These are phyloP conservation scores for Calocera cornea DNA, from an alignment of 768 basidiomycete genomes.

Conservation along the genomic window DNA sequence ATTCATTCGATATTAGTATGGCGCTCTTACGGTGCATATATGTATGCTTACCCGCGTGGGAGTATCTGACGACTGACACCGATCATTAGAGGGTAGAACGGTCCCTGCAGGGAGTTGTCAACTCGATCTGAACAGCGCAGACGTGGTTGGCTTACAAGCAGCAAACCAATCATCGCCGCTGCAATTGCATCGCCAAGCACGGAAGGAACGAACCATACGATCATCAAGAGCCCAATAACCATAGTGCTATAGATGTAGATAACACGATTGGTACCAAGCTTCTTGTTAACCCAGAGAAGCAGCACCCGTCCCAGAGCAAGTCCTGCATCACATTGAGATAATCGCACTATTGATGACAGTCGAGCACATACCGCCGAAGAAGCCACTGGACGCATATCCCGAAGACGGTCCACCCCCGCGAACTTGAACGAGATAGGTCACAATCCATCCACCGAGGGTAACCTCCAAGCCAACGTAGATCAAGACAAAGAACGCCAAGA, in stretches of 20 bases:
- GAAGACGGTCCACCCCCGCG: constrained; percentile 35
- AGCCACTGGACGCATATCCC: constrained; percentile 39
- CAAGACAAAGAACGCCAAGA: constrained; percentile 48
- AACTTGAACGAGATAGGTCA: constrained; percentile 36
- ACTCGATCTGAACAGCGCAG: neutral
- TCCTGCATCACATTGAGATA: neutral
- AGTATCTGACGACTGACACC: neutral
- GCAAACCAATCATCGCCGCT: constrained; percentile 10
- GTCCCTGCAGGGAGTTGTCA: neutral
- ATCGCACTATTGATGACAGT: neutral
- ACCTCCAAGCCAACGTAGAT: constrained; percentile 62
- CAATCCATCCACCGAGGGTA: constrained; percentile 37
- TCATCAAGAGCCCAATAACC: constrained; percentile 8
- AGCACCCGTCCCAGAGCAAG: neutral
- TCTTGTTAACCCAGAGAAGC: constrained; percentile 2
- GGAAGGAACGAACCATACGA: constrained; percentile 12
- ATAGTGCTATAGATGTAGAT: neutral
- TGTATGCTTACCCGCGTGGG: neutral
- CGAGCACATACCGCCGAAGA: constrained; percentile 32
- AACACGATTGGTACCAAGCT: constrained; percentile 4
- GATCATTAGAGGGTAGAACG: neutral
- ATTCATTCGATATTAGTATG: too few relatives aligned
- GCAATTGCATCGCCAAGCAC: constrained; percentile 9
- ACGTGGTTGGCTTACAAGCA: neutral
- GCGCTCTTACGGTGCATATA: too few relatives aligned